These are phyloP conservation scores for Rhodotorula sp. DNA, from an alignment of 1,284 basidiomycete species.

Conservation along the genomic window DNA sequence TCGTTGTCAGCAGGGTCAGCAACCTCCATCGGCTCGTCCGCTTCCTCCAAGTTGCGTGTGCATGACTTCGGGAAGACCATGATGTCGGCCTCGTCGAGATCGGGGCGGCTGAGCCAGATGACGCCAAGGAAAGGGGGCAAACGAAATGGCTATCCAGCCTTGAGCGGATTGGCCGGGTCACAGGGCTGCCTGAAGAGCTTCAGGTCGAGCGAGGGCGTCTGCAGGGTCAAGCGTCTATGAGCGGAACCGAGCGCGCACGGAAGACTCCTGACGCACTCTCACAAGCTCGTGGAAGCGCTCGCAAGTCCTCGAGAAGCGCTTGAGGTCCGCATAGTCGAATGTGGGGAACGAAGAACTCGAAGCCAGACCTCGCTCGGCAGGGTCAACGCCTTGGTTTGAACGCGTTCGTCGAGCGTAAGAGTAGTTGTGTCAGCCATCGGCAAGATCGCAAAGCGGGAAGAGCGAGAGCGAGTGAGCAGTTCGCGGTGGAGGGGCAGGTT, in stretches of 20 bases:
- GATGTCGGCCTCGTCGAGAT: not conserved
- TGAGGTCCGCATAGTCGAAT: constrained; percentile 2
- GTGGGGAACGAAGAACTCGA: not conserved
- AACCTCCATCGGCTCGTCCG: not conserved
- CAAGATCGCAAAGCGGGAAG: too few species aligned
- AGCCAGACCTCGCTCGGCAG: not conserved
- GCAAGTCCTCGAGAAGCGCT: constrained; percentile 11
- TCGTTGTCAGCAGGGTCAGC: not conserved
- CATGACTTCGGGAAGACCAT: not conserved
- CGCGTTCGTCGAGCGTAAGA: not conserved
- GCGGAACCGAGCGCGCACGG: not conserved
- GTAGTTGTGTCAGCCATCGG: not conserved
- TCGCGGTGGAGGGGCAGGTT: too few species aligned
- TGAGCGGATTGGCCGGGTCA: not conserved
- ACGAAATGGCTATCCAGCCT: not conserved
- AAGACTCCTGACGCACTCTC: not conserved
- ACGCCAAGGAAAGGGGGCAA: constrained; percentile 1
- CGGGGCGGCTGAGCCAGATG: not conserved
- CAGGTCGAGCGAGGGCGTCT: not conserved
- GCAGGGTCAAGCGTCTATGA: not conserved
- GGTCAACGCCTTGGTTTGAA: not conserved
- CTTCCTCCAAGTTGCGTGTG: too few species aligned
- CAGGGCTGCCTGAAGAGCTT: not conserved
- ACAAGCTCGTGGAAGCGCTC: constrained; percentile 2
- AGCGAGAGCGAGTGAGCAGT: too few species aligned